Evolutionary conservation across 169 alveolate genomes (phyloP), one percentile per base, ranked within the genome.

Genomic region (Plasmodium cynomolgi): DNA sequence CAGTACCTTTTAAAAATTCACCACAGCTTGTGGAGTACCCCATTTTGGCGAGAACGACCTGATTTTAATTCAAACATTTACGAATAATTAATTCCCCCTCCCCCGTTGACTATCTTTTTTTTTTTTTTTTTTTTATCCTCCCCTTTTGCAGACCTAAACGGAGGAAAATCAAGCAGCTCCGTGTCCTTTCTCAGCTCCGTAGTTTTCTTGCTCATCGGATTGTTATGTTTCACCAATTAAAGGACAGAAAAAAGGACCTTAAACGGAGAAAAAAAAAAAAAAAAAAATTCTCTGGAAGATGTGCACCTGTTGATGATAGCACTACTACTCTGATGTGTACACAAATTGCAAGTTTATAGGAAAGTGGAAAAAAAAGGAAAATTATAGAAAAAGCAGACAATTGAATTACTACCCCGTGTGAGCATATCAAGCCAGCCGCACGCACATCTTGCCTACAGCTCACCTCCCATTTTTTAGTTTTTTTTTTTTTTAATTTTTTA

Each of bases 391-490:
- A 50, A 50, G 8, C 20, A 50, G 62, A 50, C 62, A 50, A 50
- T 6, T 50, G 23, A 50, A 50, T 23, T 50, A 50, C 62, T 50
- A 50, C 23, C 62, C 20, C 23, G 62, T 50, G 62, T 50, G 62
- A 0, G 62, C 23, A 50, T 15, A 50, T 50, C 26, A 50, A 50
- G 23, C 62, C 62, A 15, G 20, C 62, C 23, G 72, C 26, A 31
- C 29, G 26, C 58, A n/a, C 33, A 68, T 62, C 29, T 91, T 72
- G 47, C 44, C 62, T 26, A 4, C 29, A 74, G 11, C 33, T 73
- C 73, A 91, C 47, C 73, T n/a, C 56, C 41, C 72, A 56, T 93
- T 93, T 92, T 75, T 84, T 58, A 34, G 47, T 81, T 68, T 68
- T 93, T 75, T 84, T 56, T 47, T 73, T 81, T 72, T 81, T 74